These are phyloP conservation scores for Blastobotrys americana DNA, from an alignment of 805 yeast genomes.

Conservation along the genomic window DNA sequence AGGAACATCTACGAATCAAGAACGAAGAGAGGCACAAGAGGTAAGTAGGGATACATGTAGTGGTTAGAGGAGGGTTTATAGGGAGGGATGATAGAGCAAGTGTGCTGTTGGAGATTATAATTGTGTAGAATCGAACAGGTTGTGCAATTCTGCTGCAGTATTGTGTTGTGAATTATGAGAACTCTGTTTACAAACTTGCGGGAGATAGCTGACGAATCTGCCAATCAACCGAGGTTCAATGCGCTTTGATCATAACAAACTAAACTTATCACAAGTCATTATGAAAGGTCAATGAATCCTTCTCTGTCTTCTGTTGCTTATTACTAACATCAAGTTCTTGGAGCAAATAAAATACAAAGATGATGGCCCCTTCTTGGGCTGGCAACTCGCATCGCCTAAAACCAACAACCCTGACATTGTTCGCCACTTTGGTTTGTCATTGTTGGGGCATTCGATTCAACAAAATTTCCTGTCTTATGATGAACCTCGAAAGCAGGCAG, in stretches of 20 bases:
- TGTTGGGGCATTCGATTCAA: slow-evolving; percentile 66
- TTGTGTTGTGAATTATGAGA: too few relatives aligned
- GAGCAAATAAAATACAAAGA: slow-evolving; percentile 69
- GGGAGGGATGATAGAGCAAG: background rate
- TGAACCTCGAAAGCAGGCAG: slow-evolving; percentile 51
- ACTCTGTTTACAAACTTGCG: too few relatives aligned
- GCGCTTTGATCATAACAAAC: too few relatives aligned
- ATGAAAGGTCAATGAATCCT: too few relatives aligned
- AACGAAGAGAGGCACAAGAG: slow-evolving; percentile 46
- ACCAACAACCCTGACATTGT: slow-evolving; percentile 59
- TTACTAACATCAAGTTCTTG: slow-evolving; percentile 39
- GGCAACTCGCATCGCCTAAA: slow-evolving; percentile 64
- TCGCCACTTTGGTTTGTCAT: slow-evolving; percentile 82
- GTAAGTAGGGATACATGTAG: too few relatives aligned
- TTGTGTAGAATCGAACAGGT: too few relatives aligned
- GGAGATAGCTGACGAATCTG: too few relatives aligned
- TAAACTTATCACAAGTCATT: too few relatives aligned
- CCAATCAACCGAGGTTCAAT: too few relatives aligned
- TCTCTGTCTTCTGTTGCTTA: background rate
- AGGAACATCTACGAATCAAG: slow-evolving; percentile 26
- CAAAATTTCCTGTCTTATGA: slow-evolving; percentile 48
- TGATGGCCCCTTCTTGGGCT: slow-evolving; percentile 91
- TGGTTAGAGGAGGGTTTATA: background rate
- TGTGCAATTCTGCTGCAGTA: too few relatives aligned
- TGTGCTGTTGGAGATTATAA: too few relatives aligned